Percentiles rank a stretch among this genome's conserved stretches.
Conservation (phyloP, 352 stramenopile genomes). For the Thraustochytrium sp. region DNA sequence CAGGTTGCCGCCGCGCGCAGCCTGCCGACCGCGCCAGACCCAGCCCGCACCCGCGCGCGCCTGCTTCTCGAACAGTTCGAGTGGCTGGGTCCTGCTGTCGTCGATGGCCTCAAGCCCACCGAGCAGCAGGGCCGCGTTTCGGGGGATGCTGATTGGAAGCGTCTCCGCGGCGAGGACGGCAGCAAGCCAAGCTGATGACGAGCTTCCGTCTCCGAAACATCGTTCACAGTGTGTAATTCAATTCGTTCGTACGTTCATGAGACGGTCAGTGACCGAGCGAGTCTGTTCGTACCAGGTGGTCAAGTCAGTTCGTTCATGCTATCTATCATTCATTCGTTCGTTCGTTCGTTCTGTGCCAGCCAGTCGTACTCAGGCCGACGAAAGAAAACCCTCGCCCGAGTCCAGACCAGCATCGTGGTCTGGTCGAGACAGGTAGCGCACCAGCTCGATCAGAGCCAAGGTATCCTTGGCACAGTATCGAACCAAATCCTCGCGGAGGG, state of each 20-base stretch:
- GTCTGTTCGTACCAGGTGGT: too few relatives aligned
- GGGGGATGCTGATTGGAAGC: conserved; percentile 4
- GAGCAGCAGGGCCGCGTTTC: conserved; percentile 28
- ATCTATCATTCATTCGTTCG: too few relatives aligned
- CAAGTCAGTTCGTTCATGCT: too few relatives aligned
- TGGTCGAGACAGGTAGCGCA: not conserved
- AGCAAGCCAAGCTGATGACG: not conserved
- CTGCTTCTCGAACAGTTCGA: conserved; percentile 26
- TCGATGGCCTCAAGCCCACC: not conserved
- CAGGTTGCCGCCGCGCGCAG: not conserved
- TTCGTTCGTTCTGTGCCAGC: too few relatives aligned
- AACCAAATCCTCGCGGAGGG: not conserved
- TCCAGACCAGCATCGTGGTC: too few relatives aligned
- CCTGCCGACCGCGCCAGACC: not conserved
- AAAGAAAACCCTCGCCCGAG: too few relatives aligned
- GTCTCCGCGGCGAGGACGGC: conserved; percentile 28
- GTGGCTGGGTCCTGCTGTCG: not conserved
- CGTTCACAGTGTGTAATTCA: too few relatives aligned
- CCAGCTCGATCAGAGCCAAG: not conserved
- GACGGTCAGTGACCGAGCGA: too few relatives aligned
- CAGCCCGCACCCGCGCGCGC: not conserved
- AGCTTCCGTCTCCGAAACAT: not conserved
- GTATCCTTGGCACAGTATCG: conserved; percentile 29
- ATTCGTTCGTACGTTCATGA: too few relatives aligned
- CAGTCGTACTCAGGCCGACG: too few relatives aligned